These are phyloP conservation scores for Stellera chamaejasme DNA, from an alignment of 345 rosid genomes.

Conservation along the genomic window DNA sequence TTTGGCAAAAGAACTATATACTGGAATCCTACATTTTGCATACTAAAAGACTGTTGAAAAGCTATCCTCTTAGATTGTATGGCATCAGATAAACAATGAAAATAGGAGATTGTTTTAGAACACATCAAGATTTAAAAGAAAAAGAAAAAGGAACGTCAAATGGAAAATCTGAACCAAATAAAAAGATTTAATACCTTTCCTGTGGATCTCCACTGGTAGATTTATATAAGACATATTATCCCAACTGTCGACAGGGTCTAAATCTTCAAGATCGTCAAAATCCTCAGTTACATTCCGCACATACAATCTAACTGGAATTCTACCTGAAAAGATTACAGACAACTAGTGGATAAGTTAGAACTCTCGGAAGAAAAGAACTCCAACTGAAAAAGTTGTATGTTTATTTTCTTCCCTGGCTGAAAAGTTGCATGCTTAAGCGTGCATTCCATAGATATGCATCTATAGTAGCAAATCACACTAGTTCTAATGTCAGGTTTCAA, in stretches of 20 bases:
- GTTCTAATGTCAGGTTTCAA: too few relatives aligned
- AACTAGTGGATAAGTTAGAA: background rate
- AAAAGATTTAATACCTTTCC: conserved; percentile 37
- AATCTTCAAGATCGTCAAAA: conserved; percentile 64
- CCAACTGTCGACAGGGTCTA: conserved; percentile 61
- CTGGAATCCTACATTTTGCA: background rate
- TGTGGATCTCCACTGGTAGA: conserved; percentile 59
- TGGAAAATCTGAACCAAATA: too few relatives aligned
- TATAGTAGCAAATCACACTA: too few relatives aligned
- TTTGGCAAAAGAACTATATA: too few relatives aligned
- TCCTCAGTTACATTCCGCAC: conserved; percentile 42
- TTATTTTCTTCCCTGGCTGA: background rate
- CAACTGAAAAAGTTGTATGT: too few relatives aligned
- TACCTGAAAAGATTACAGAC: conserved; percentile 34
- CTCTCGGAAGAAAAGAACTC: background rate
- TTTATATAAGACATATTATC: conserved; percentile 72
- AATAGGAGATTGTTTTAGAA: too few relatives aligned
- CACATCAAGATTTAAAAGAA: too few relatives aligned
- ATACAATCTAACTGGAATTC: conserved; percentile 77
- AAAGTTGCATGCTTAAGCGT: background rate
- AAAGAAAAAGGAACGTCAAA: too few relatives aligned
- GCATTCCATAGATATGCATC: background rate
- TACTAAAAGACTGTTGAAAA: too few relatives aligned
- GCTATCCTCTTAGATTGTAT: too few relatives aligned
- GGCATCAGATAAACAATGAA: conserved; percentile 2